These are phyloP conservation scores for Termitomyces sp. DNA, from an alignment of 768 basidiomycete species.

Conservation along the genomic window DNA sequence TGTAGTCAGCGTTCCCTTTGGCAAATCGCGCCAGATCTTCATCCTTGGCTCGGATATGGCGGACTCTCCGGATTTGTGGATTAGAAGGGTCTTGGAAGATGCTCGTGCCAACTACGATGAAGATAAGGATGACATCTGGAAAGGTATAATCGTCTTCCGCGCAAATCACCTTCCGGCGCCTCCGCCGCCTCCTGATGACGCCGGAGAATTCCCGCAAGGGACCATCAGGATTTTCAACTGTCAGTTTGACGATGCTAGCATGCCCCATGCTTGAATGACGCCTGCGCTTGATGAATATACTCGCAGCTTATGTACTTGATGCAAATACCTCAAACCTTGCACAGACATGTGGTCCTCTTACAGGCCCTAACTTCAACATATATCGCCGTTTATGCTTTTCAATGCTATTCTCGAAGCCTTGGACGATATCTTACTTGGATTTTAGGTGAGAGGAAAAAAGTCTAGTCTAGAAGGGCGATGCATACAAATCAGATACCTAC, in stretches of 20 bases:
- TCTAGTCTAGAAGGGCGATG: not conserved
- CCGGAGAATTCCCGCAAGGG: not conserved
- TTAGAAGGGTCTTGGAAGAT: not conserved
- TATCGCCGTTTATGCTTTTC: not conserved
- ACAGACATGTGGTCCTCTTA: not conserved
- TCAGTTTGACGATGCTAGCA: not conserved
- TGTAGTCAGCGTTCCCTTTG: not conserved
- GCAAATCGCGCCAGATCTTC: slow-evolving; percentile 1
- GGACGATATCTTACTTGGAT: not conserved
- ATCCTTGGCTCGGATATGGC: slow-evolving; percentile 4
- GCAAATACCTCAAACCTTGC: not conserved
- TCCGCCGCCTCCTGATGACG: not conserved
- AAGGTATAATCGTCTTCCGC: not conserved
- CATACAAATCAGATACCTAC: not conserved
- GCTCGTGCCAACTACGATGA: slow-evolving; percentile 1
- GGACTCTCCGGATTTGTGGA: not conserved
- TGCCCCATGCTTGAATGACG: not conserved
- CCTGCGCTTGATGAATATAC: too few species aligned
- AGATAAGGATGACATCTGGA: not conserved
- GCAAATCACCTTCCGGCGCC: not conserved
- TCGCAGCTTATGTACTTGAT: not conserved
- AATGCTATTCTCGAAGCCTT: not conserved
- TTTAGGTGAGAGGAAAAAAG: not conserved
- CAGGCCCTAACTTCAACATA: not conserved
- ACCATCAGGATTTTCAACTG: not conserved